These are phyloP conservation scores for Aspergillus unguis DNA, from an alignment of 2,329 filamentous ascomycete genomes.

Conservation along the genomic window DNA sequence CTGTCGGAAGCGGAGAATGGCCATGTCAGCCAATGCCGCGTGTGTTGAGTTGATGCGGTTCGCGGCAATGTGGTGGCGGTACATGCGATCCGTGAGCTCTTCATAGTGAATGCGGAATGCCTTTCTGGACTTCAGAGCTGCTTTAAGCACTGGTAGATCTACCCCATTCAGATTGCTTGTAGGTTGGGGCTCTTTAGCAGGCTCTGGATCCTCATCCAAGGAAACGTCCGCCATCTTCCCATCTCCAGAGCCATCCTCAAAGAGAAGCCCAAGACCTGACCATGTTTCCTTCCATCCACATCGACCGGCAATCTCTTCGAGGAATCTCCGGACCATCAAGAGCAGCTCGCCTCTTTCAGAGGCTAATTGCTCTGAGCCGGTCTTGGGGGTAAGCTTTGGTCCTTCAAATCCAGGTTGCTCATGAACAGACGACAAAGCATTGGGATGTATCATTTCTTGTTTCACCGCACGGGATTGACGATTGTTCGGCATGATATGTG, in stretches of 20 bases:
- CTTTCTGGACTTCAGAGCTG: constrained; percentile 59
- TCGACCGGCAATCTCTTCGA: constrained; percentile 70
- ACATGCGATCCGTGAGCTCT: constrained; percentile 76
- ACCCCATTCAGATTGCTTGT: constrained; percentile 46
- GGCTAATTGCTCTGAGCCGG: constrained; percentile 76
- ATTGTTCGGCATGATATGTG: constrained; percentile 25
- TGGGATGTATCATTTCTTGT: constrained; percentile 30
- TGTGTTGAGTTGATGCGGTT: constrained; percentile 75
- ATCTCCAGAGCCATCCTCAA: constrained; percentile 30
- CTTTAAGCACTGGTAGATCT: constrained; percentile 55
- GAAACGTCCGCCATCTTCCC: constrained; percentile 36
- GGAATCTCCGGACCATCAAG: constrained; percentile 71
- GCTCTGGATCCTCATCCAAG: constrained; percentile 26
- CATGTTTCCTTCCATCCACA: constrained; percentile 75
- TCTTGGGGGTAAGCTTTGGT: constrained; percentile 34
- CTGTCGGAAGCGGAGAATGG: constrained; percentile 74
- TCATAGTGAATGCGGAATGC: constrained; percentile 68
- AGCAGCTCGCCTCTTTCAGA: constrained; percentile 79
- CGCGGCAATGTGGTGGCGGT: constrained; percentile 78
- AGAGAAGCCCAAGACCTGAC: constrained; percentile 53
- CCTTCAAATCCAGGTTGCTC: constrained; percentile 45
- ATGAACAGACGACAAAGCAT: constrained; percentile 32
- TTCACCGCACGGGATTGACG: constrained; percentile 23
- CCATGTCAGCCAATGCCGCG: constrained; percentile 76
- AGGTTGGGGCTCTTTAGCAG: constrained; percentile 15